Evolutionary conservation across 805 yeast species (phyloP).

Genomic region (Metschnikowia gruessii): DNA sequence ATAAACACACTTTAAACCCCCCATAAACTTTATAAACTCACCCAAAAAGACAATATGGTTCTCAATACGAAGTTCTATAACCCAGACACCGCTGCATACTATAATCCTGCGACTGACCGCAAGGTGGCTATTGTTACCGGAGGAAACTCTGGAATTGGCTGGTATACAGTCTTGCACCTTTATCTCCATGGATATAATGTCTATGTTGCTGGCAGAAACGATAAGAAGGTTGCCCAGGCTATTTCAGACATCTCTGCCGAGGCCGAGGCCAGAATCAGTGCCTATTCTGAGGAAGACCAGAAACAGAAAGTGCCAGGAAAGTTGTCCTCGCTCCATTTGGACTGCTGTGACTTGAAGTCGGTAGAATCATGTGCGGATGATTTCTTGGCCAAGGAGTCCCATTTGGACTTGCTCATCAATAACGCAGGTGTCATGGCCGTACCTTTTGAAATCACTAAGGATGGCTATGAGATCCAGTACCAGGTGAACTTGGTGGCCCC

Average conservation of each 20-base stretch:
- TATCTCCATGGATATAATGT: conserved; percentile 40
- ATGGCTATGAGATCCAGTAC: conserved; percentile 40
- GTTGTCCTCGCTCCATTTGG: conserved; percentile 16
- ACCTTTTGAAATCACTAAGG: conserved; percentile 35
- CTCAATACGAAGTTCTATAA: conserved; percentile 21
- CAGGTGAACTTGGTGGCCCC: conserved; percentile 40
- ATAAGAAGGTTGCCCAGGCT: conserved; percentile 30
- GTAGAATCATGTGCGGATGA: conserved; percentile 22
- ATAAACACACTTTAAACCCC: too few relatives aligned
- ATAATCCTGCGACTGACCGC: conserved; percentile 26
- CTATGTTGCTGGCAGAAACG: conserved; percentile 37
- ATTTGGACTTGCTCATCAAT: conserved; percentile 34
- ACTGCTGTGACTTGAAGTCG: conserved; percentile 18
- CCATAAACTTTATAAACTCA: background rate
- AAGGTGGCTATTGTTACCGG: conserved; percentile 39
- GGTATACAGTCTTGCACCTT: conserved; percentile 38
- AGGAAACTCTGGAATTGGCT: conserved; percentile 42
- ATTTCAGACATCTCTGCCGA: conserved; percentile 33
- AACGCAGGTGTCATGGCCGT: conserved; percentile 44
- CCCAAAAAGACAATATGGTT: background rate
- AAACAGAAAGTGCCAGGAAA: conserved; percentile 16
- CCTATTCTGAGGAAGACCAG: conserved; percentile 28
- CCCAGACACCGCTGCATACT: conserved; percentile 30
- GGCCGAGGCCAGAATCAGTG: conserved; percentile 27
- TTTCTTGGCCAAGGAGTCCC: conserved; percentile 25